A percentile compares a stretch with the other conserved stretches of the same genome.
These are phyloP conservation scores for Fusarium sp. DNA, from an alignment of 2,329 filamentous ascomycete species.

Conservation along the genomic window DNA sequence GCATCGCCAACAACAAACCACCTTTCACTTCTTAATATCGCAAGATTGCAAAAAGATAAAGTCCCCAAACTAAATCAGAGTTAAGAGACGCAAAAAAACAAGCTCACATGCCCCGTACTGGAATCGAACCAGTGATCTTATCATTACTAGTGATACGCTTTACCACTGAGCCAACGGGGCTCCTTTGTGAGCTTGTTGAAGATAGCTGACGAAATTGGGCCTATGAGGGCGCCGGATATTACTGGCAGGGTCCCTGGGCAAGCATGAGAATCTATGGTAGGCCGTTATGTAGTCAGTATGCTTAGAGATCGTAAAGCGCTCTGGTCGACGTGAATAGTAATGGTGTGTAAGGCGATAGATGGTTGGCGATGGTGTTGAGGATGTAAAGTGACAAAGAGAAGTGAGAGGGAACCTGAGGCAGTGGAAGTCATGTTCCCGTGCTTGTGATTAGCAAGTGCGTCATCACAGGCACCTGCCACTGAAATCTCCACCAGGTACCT, in stretches of 20 bases:
- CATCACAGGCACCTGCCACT: not conserved
- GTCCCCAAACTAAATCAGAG: not conserved
- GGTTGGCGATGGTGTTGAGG: not conserved
- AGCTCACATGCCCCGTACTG: slow-evolving; percentile 46
- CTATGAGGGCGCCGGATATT: not conserved
- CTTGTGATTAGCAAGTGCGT: not conserved
- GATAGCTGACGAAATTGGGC: not conserved
- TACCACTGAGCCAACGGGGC: slow-evolving; percentile 53
- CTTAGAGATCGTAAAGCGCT: not conserved
- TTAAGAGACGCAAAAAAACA: not conserved
- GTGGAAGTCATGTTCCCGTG: not conserved
- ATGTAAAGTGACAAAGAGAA: not conserved
- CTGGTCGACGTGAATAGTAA: not conserved
- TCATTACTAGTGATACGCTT: slow-evolving; percentile 54
- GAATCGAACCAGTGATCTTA: slow-evolving; percentile 53
- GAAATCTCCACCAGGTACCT: not conserved
- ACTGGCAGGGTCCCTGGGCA: not conserved
- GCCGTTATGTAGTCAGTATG: not conserved
- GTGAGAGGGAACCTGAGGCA: not conserved
- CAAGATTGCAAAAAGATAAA: not conserved
- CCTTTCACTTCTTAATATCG: no score
- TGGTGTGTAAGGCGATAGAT: not conserved
- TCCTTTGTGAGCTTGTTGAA: slow-evolving; percentile 7
- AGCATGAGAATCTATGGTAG: not conserved
- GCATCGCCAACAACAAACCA: not conserved